phyloP scores from a whole-genome alignment of 169 alveolate species.

The Cryptosporidium tyzzeri region DNA sequence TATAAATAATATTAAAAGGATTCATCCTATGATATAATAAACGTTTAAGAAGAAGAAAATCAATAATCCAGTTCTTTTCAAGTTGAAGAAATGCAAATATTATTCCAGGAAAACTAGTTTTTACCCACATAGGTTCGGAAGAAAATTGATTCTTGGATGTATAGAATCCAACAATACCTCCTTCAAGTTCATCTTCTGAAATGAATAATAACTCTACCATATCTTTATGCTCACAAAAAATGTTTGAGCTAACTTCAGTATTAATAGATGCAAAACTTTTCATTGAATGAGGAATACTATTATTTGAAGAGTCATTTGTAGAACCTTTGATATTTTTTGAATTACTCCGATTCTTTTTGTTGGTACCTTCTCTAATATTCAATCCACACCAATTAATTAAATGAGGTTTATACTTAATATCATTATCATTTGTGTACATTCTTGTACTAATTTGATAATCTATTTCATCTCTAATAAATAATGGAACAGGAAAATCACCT shows the following conservation, averaged over 20 bases:
- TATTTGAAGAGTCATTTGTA: background rate
- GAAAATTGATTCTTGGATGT: constrained; percentile 38
- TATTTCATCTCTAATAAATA: constrained; percentile 30
- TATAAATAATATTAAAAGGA: constrained; percentile 17
- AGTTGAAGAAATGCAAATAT: constrained; percentile 65
- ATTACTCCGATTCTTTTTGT: background rate
- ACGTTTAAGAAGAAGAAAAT: constrained; percentile 21
- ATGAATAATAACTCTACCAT: constrained; percentile 54
- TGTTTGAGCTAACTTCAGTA: background rate
- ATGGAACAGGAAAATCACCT: constrained; percentile 57
- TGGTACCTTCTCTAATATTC: constrained; percentile 7
- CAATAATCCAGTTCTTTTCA: constrained; percentile 72
- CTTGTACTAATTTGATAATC: constrained; percentile 29
- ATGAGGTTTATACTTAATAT: constrained; percentile 65
- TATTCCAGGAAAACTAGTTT: constrained; percentile 52
- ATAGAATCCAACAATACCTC: constrained; percentile 61
- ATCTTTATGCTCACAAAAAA: constrained; percentile 59
- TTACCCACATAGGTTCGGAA: constrained; percentile 72
- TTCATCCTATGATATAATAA: constrained; percentile 39
- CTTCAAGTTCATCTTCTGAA: constrained; percentile 37
- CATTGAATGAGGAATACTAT: background rate
- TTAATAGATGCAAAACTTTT: background rate
- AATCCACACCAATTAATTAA: constrained; percentile 67
- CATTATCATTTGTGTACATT: constrained; percentile 7
- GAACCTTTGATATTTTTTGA: background rate